Evolutionary conservation across 805 yeast species (phyloP).

Genomic region (Schwanniomyces occidentalis): DNA sequence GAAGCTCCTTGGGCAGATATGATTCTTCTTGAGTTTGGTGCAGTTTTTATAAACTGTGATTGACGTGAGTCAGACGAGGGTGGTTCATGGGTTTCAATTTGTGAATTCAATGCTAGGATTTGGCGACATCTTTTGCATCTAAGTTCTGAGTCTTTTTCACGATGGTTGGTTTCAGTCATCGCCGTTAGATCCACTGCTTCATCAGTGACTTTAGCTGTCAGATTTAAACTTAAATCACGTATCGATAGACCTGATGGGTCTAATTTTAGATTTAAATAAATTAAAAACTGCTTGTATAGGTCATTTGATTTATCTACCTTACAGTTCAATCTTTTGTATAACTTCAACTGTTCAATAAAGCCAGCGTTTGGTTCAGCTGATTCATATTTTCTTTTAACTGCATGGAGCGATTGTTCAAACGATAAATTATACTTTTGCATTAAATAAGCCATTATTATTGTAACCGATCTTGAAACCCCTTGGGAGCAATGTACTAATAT

Average conservation of each 20-base stretch:
- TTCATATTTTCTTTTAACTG: slow-evolving; percentile 64
- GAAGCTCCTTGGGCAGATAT: slow-evolving; percentile 59
- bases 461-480: slow-evolving; percentile 51
- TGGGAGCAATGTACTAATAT: slow-evolving; percentile 54
- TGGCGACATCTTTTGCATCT: slow-evolving; percentile 85
- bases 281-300: slow-evolving; percentile 26
- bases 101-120: slow-evolving; percentile 60
- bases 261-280: slow-evolving; percentile 21
- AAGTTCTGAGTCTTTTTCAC: slow-evolving; percentile 33
- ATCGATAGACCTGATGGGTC: slow-evolving; percentile 46
- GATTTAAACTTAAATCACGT: slow-evolving; percentile 17
- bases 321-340: slow-evolving; percentile 49
- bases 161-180: slow-evolving; percentile 1
- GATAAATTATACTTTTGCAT: slow-evolving; percentile 56
- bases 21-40: slow-evolving; percentile 60
- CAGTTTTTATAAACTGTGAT: slow-evolving; percentile 63
- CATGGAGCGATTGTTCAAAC: slow-evolving; percentile 66
- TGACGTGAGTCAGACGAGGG: slow-evolving; percentile 68
- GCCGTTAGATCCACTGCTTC: slow-evolving; percentile 20
- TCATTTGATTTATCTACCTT: slow-evolving; percentile 22
- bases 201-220: slow-evolving; percentile 16
- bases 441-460: slow-evolving; percentile 47
- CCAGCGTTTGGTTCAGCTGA: slow-evolving; percentile 70
- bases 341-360: slow-evolving; percentile 68
- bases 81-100: slow-evolving; percentile 64